A percentile compares a stretch with the other conserved stretches of the same genome.
Conservation (phyloP, 352 stramenopile genomes). For the Phytophthora sojae region DNA sequence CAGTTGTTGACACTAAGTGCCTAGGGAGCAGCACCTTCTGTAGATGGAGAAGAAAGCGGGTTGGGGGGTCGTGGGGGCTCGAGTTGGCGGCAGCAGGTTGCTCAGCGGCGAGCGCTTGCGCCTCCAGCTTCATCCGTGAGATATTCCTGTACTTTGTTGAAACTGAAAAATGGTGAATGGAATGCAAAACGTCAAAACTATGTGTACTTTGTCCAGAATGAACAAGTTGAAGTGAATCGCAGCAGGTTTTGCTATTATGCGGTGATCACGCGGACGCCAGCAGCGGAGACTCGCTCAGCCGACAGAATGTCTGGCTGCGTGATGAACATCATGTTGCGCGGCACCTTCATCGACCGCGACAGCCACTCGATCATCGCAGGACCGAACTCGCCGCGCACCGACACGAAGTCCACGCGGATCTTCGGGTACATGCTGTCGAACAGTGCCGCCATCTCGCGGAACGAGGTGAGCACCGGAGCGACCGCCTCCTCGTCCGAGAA, state of each 20-base stretch:
- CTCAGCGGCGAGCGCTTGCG: conserved; percentile 1
- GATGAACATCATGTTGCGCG: conserved; percentile 93
- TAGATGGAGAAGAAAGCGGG: conserved; percentile 27
- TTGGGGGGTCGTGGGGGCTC: background rate
- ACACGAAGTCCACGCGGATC: background rate
- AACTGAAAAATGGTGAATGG: background rate
- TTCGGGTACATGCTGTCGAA: no score
- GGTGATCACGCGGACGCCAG: conserved; percentile 86
- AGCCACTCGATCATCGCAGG: conserved; percentile 83
- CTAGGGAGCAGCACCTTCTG: conserved; percentile 19
- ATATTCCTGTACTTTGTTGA: background rate
- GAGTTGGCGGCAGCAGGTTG: background rate
- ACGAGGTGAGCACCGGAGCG: no score
- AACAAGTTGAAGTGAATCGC: conserved; percentile 5
- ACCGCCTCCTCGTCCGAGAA: no score
- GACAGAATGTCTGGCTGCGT: conserved; percentile 70
- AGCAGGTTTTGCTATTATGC: conserved; percentile 25
- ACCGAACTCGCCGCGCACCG: conserved; percentile 61
- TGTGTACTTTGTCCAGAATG: background rate
- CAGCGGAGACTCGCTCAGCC: conserved; percentile 74
- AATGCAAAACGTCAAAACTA: background rate
- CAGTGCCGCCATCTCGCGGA: no score
- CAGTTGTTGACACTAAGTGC: background rate
- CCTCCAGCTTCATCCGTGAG: conserved; percentile 25
- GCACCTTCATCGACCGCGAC: conserved; percentile 63